Evolutionary conservation across 441 rosid genomes (phyloP).

Genomic region (Biscutella laevigata): DNA sequence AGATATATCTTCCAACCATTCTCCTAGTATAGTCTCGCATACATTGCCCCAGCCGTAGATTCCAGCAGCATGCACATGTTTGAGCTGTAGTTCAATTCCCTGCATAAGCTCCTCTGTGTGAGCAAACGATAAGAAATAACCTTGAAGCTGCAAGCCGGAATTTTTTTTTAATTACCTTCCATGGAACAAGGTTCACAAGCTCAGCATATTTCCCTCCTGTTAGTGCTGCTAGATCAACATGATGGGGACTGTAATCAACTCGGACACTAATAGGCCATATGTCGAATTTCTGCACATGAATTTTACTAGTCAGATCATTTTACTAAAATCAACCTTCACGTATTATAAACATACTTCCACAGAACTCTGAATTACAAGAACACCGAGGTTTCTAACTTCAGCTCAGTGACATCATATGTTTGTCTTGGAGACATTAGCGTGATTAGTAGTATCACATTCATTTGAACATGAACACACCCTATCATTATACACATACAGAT

Average conservation of each 20-base stretch:
- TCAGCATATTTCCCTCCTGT: constrained; percentile 86
- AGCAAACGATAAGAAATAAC: constrained; percentile 10
- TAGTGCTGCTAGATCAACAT: constrained; percentile 85
- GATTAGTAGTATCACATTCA: neutral
- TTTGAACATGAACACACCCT: constrained; percentile 3
- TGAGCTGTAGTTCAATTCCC: constrained; percentile 94
- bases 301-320: constrained; percentile 28
- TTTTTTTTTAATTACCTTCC: constrained; percentile 58
- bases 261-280: constrained; percentile 76
- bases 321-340: constrained; percentile 15
- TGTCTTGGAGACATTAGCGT: constrained; percentile 5
- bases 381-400: neutral
- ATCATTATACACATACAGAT: neutral
- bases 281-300: constrained; percentile 72
- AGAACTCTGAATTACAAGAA: neutral
- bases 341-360: neutral
- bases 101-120: constrained; percentile 37
- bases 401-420: neutral
- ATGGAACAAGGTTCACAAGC: constrained; percentile 88
- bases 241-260: constrained; percentile 84
- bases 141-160: neutral
- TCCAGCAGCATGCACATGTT: constrained; percentile 84
- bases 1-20: constrained; percentile 97
- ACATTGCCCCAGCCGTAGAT: constrained; percentile 88
- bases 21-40: constrained; percentile 81